Evolutionary conservation across 441 rosid species (phyloP).

Genomic region (Pelargonium fulgidum): DNA sequence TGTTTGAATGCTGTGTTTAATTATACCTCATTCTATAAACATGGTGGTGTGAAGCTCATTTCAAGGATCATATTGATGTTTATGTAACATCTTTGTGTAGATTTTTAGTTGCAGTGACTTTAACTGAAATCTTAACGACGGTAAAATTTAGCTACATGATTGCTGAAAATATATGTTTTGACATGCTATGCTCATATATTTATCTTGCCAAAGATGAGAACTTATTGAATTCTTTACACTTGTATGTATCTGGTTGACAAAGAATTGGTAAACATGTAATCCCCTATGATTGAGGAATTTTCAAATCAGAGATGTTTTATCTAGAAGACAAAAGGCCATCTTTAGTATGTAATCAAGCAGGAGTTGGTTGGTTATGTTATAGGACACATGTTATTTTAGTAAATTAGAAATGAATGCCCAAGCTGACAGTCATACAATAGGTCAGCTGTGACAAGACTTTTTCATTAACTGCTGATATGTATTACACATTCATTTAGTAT

Average conservation of each 20-base stretch:
- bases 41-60: neutral
- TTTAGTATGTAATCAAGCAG: neutral
- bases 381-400: no score
- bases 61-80: neutral
- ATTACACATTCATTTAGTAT: neutral
- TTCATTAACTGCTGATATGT: neutral
- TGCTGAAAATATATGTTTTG: neutral
- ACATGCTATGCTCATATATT: neutral
- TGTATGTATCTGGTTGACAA: neutral
- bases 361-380: neutral
- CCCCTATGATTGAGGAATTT: neutral
- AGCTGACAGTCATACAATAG: neutral
- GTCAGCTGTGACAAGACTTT: neutral
- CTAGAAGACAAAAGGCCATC: neutral
- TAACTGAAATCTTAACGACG: neutral
- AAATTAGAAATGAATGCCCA: neutral
- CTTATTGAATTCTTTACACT: neutral
- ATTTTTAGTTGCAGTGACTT: neutral
- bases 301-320: neutral
- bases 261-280: neutral
- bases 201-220: neutral
- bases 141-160: neutral
- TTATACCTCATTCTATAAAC: neutral
- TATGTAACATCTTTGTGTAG: neutral
- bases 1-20: neutral